Evolutionary conservation across 305 asterid genomes (phyloP), one percentile per base, ranked within the genome.

Genomic region (Fraxinus ornus): DNA sequence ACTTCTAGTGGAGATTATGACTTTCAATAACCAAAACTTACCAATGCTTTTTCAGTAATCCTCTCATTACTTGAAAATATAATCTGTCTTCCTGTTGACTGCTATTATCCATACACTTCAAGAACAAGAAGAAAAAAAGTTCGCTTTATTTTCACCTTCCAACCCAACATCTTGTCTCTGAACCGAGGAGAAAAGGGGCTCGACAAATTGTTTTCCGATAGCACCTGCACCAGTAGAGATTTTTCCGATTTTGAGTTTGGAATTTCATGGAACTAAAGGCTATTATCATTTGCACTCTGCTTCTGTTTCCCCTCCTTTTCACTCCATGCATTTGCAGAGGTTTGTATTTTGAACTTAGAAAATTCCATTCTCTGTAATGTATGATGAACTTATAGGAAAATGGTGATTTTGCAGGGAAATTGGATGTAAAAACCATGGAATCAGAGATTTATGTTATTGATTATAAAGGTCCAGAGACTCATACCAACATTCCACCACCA

Each of bases 401-500:
- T 35, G 44, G 30, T 49, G 49, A 30, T 72, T 72, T 72, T 13
- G 44, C 76, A 75, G 84, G 71, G n/a, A 76, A 26, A 75, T 24
- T 15, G 77, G 10, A 76, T 57, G 35, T 78, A 15, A 52, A 24
- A 6, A 78, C 49, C 17, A 73, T 47, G 83, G 83, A 72, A 36
- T 44, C 62, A 5, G 52, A 52, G 47, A 83, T 81, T 13, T 83
- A 81, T 44, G 84, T 83, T n/a, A 88, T 88, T 37, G 87, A 88
- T 73, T 83, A 88, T 62, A 85, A 81, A 79, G 90, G 87, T 64
- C 87, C 89, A 55, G 87, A 87, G 82, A 87, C 88, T 19, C 90
- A 87, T 35, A 32, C 86, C 60, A 79, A 78, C 41, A 73, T 83
- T 81, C 89, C 90, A 79, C 84, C 89, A 19, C 87, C 89, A 26